A percentile compares a stretch with the other conserved stretches of the same genome.
These are phyloP conservation scores for Dicorynia guianensis DNA, from an alignment of 306 rosid species.

Conservation along the genomic window DNA sequence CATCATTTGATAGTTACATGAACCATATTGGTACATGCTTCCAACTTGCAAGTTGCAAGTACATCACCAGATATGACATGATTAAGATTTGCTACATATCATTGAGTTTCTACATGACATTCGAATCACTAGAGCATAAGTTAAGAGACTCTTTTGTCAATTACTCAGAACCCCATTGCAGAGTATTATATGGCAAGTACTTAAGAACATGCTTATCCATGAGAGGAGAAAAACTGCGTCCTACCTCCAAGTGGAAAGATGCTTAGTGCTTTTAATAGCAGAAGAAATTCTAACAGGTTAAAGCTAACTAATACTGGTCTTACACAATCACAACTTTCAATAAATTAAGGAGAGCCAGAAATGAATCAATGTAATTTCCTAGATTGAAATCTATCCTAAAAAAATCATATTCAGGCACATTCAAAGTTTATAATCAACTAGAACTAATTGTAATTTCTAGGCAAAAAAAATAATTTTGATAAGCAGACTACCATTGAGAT, in stretches of 20 bases:
- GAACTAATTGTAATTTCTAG: conserved; percentile 18
- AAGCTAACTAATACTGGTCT: conserved; percentile 20
- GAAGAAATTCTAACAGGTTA: conserved; percentile 6
- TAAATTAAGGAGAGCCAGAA: conserved; percentile 2
- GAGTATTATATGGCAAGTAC: conserved; percentile 3
- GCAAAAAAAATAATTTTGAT: conserved; percentile 24
- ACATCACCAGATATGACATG: conserved; percentile 24
- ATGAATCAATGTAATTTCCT: background rate
- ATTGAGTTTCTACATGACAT: background rate
- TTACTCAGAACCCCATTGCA: background rate
- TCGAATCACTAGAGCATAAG: background rate
- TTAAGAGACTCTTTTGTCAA: conserved; percentile 15
- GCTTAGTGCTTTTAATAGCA: conserved; percentile 14
- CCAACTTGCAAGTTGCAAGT: background rate
- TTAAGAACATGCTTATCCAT: conserved; percentile 25
- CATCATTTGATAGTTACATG: conserved; percentile 12
- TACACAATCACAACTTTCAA: conserved; percentile 6
- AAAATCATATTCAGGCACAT: background rate
- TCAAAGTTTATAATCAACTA: conserved; percentile 15
- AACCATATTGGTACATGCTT: background rate
- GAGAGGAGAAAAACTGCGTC: background rate
- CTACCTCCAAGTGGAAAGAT: background rate
- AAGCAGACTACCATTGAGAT: background rate
- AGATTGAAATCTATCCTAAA: too few relatives aligned
- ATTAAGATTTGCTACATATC: background rate